Conservation (phyloP, 208 protist species). For the Trypanosoma vivax region DNA sequence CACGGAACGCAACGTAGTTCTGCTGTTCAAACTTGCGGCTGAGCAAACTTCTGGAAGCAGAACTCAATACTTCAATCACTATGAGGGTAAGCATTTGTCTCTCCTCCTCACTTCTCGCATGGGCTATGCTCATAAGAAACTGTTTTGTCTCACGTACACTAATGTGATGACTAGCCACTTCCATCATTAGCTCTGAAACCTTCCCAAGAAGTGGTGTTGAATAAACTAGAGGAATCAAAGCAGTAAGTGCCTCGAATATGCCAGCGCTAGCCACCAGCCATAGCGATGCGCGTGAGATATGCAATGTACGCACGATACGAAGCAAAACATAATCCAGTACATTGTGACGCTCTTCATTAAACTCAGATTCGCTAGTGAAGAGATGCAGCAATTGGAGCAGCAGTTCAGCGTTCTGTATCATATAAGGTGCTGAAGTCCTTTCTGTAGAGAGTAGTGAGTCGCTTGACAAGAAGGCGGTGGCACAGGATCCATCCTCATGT, state of each 20-base stretch:
- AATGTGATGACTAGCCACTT: conserved; percentile 45
- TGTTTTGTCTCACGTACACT: conserved; percentile 76
- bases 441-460: neutral
- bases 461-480: neutral
- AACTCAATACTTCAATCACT: conserved; percentile 52
- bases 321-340: conserved; percentile 17
- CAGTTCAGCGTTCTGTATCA: conserved; percentile 49
- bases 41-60: conserved; percentile 16
- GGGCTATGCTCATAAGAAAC: conserved; percentile 51
- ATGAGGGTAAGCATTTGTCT: conserved; percentile 33
- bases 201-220: conserved; percentile 24
- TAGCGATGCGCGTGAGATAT: conserved; percentile 22
- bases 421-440: neutral
- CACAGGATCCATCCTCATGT: neutral
- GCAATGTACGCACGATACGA: conserved; percentile 14
- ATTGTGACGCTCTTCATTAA: conserved; percentile 19
- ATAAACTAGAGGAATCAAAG: conserved; percentile 33
- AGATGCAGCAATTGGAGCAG: conserved; percentile 29
- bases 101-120: conserved; percentile 26
- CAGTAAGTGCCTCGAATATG: conserved; percentile 38
- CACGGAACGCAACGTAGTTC: conserved; percentile 29
- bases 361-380: conserved; percentile 11
- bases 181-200: conserved; percentile 33
- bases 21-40: conserved; percentile 10
- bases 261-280: conserved; percentile 53